phyloP scores from a whole-genome alignment of 1,284 basidiomycete genomes.

The Sanghuangporus weigelae region DNA sequence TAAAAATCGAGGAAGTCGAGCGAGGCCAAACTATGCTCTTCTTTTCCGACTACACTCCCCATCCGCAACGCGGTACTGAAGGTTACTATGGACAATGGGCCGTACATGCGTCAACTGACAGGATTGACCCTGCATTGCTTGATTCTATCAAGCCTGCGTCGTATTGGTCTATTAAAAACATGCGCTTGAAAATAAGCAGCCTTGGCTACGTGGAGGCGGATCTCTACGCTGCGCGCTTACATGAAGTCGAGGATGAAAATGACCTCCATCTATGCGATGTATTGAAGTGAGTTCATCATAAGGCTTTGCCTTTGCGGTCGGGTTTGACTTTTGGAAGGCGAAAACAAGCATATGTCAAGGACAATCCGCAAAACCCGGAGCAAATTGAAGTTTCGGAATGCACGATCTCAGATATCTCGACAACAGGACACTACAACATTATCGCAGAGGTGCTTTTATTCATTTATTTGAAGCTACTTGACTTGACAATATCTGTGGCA shows the following conservation, averaged over 20 bases:
- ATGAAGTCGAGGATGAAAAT: constrained; percentile 35
- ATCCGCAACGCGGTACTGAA: not conserved
- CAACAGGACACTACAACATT: constrained; percentile 6
- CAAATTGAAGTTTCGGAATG: not conserved
- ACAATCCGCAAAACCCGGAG: not conserved
- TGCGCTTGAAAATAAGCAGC: constrained; percentile 11
- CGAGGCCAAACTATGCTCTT: constrained; percentile 6
- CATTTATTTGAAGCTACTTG: not conserved
- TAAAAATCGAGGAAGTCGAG: constrained; percentile 4
- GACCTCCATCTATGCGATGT: constrained; percentile 41
- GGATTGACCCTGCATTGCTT: not conserved
- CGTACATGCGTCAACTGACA: not conserved
- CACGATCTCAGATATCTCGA: constrained; percentile 9
- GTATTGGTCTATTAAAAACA: constrained; percentile 14
- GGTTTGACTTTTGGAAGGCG: constrained; percentile 38
- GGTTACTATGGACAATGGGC: constrained; percentile 15
- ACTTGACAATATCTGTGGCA: constrained; percentile 14
- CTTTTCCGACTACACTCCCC: constrained; percentile 15
- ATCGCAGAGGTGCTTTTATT: constrained; percentile 9
- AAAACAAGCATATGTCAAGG: constrained; percentile 29
- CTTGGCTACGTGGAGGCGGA: constrained; percentile 10
- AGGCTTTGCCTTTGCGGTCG: not conserved
- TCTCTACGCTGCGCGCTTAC: constrained; percentile 3
- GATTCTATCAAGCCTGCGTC: constrained; percentile 7
- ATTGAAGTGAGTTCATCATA: constrained; percentile 41